Evolutionary conservation across 768 basidiomycete genomes (phyloP).

Genomic region (Porpolomopsis calyptriformis): DNA sequence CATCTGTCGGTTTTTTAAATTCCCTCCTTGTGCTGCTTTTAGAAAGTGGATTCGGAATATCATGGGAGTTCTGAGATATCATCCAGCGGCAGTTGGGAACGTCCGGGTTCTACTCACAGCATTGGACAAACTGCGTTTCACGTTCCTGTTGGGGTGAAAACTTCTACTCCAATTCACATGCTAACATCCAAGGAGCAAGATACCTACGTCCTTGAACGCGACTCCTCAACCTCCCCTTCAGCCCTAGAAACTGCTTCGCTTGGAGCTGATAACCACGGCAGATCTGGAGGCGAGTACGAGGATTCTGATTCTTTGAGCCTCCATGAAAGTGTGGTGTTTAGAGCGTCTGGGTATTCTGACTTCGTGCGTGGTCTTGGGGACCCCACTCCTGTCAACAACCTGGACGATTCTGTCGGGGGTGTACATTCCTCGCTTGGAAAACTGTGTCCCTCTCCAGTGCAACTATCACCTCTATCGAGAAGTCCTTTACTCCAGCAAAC

Average conservation of each 20-base stretch:
- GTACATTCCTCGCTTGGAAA: constrained; percentile 2
- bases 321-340: background rate
- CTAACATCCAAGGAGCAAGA: background rate
- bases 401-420: background rate
- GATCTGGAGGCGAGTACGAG: background rate
- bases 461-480: constrained; percentile 2
- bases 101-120: background rate
- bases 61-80: background rate
- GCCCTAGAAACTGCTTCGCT: no score
- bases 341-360: constrained; percentile 3
- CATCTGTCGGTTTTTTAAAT: background rate
- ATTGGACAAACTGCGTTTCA: background rate
- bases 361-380: constrained; percentile 6
- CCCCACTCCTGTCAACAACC: background rate
- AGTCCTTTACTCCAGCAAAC: background rate
- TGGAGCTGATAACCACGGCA: background rate
- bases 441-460: constrained; percentile 2
- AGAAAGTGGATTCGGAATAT: background rate
- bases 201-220: background rate
- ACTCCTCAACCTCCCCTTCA: background rate
- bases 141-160: background rate
- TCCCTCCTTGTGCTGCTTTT: no score
- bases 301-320: background rate
- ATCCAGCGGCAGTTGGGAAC: background rate
- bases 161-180: background rate